Evolutionary conservation across 257 asterid species (phyloP).

Genomic region (Nicotiana sylvestris): DNA sequence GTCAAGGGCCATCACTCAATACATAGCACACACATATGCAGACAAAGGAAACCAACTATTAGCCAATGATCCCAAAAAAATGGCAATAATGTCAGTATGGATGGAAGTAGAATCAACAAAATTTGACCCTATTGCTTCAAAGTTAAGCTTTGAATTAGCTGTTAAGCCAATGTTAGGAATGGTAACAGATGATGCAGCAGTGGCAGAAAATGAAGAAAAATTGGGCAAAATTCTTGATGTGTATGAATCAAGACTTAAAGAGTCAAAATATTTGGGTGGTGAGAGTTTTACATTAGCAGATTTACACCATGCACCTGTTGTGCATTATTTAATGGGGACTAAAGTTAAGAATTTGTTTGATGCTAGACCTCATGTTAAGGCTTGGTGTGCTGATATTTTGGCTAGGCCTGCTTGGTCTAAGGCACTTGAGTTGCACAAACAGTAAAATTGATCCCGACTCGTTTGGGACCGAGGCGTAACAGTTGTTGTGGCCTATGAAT

Average conservation of each 20-base stretch:
- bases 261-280: conserved; percentile 31
- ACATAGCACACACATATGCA: conserved; percentile 43
- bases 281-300: background rate
- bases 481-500: background rate
- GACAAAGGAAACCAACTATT: conserved; percentile 42
- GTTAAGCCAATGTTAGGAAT: conserved; percentile 41
- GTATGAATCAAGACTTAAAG: conserved; percentile 40
- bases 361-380: conserved; percentile 4
- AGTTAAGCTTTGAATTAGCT: conserved; percentile 35
- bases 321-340: background rate
- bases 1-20: conserved; percentile 58
- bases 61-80: conserved; percentile 25
- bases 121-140: conserved; percentile 37
- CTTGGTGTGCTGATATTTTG: background rate
- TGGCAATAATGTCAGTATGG: conserved; percentile 9
- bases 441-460: background rate
- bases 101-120: conserved; percentile 50
- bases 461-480: too few species aligned
- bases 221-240: conserved; percentile 41
- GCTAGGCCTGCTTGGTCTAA: background rate
- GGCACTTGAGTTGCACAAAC: background rate
- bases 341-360: conserved; percentile 1
- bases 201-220: conserved; percentile 15
- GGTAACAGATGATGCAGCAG: conserved; percentile 20
- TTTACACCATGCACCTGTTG: background rate